Evolutionary conservation across 192 early-diverging fungal species (phyloP).

Genomic region (Chytriomyces sp.): DNA sequence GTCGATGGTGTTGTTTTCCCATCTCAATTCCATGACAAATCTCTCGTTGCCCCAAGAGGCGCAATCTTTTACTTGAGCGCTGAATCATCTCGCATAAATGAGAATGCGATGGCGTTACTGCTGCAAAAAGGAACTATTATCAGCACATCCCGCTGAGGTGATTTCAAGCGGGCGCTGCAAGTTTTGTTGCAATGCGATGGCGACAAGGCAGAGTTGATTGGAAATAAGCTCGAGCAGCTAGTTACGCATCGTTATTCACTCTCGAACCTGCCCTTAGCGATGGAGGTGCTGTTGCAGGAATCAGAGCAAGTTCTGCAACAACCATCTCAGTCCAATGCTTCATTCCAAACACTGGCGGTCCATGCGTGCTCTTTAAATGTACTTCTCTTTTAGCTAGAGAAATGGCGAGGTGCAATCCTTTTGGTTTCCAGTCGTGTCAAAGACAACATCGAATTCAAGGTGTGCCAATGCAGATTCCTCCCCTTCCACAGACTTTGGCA

Average conservation of each 20-base stretch:
- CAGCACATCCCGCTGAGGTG: too few relatives aligned
- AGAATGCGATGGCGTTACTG: too few relatives aligned
- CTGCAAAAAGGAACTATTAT: too few relatives aligned
- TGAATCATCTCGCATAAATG: too few relatives aligned
- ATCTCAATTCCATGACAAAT: conserved; percentile 15
- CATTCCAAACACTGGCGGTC: conserved; percentile 33
- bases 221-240: too few relatives aligned
- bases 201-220: too few relatives aligned
- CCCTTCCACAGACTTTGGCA: background rate
- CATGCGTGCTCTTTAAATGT: conserved; percentile 37
- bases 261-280: too few relatives aligned
- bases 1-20: conserved; percentile 26
- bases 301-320: conserved; percentile 32
- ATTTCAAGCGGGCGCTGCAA: too few relatives aligned
- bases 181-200: too few relatives aligned
- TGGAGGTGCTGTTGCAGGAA: background rate
- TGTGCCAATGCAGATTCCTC: background rate
- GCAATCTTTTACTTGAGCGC: conserved; percentile 4
- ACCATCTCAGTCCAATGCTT: conserved; percentile 40
- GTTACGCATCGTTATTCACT: too few relatives aligned
- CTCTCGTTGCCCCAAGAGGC: conserved; percentile 17
- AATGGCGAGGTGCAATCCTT: conserved; percentile 23
- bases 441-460: conserved; percentile 24
- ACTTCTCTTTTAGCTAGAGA: conserved; percentile 19
- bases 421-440: too few relatives aligned